Evolutionary conservation across 2,329 filamentous ascomycete genomes (phyloP), one percentile per base, ranked within the genome.

Genomic region (Colletotrichum musae): DNA sequence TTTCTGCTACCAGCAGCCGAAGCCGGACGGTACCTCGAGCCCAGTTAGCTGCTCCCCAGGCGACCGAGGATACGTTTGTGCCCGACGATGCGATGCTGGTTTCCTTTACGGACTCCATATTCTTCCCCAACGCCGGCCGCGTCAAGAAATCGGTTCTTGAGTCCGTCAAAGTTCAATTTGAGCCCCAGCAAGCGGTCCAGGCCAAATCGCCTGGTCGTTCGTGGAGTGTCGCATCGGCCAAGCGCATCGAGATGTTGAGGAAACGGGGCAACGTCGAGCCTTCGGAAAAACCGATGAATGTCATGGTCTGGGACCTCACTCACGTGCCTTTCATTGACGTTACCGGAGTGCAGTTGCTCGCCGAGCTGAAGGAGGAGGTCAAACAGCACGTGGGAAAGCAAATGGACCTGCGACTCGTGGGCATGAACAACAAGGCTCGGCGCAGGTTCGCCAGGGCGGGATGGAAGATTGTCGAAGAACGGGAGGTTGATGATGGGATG

Each of bases 71-170:
- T 3, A 70, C 77, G 0, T 75, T 75, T 5, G 75, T 84, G 26
- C 84, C 80, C 1, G 77, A 81, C 2, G 88, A 90, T 72, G 83
- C 84, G 1, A 87, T 86, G 36, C 79, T 91, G 43, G 87, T 91
- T 74, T 81, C 81, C 4, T 88, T 90, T 76, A 84, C 82, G 43
- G 86, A 89, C 65, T 84, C 86, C 1, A 79, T 91, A 43, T 86
- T 91, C 77, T 91, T 91, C 79, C 86, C 85, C 70, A 91, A 91
- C 73, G 88, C 88, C 2, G 87, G 88, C 64, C 79, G 84, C 48
- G 77, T 85, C 68, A 88, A 87, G 56, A 81, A 77, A 2, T 77
- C 80, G 7, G 83, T 87, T 18, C 77, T 89, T 16, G 86, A 89
- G 70, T 78, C 80, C 1, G 75, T 89, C 45, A 83, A 87, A 70